Conservation (phyloP, 331 rosid genomes). For the Rhamnella rubrinervis region DNA sequence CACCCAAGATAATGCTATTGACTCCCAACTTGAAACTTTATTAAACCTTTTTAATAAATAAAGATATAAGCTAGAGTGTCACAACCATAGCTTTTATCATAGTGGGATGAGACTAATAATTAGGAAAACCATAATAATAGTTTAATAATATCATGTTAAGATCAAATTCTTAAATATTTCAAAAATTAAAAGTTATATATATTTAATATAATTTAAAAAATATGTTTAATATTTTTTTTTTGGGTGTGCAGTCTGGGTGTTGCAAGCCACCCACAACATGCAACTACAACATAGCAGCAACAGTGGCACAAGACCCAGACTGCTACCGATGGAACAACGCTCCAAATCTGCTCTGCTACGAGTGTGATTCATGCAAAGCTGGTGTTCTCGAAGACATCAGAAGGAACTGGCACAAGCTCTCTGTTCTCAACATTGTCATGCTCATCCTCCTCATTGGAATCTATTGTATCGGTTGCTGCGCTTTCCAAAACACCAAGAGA, state of each 20-base stretch:
- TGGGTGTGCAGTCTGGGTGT: slow-evolving; percentile 69
- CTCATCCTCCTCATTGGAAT: slow-evolving; percentile 68
- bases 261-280: slow-evolving; percentile 88
- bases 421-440: slow-evolving; percentile 65
- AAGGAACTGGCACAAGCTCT: slow-evolving; percentile 83
- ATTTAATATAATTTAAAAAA: background rate
- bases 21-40: too few relatives aligned
- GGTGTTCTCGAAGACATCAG: slow-evolving; percentile 78
- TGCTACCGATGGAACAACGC: slow-evolving; percentile 86
- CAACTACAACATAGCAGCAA: slow-evolving; percentile 48
- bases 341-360: slow-evolving; percentile 68
- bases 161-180: too few relatives aligned
- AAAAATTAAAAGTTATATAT: background rate
- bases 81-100: too few relatives aligned
- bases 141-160: too few relatives aligned
- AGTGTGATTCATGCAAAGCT: slow-evolving; percentile 93
- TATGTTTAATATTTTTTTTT: too few relatives aligned
- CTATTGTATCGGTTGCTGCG: slow-evolving; percentile 88
- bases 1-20: too few relatives aligned
- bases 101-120: too few relatives aligned
- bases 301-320: slow-evolving; percentile 63
- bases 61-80: too few relatives aligned
- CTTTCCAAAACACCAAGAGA: slow-evolving; percentile 72
- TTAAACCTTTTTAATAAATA: too few relatives aligned
- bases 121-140: too few relatives aligned